Percentiles rank a stretch among this genome's conserved stretches.
Conservation (phyloP, 2,329 filamentous ascomycete genomes). For the Epichloe baconii region DNA sequence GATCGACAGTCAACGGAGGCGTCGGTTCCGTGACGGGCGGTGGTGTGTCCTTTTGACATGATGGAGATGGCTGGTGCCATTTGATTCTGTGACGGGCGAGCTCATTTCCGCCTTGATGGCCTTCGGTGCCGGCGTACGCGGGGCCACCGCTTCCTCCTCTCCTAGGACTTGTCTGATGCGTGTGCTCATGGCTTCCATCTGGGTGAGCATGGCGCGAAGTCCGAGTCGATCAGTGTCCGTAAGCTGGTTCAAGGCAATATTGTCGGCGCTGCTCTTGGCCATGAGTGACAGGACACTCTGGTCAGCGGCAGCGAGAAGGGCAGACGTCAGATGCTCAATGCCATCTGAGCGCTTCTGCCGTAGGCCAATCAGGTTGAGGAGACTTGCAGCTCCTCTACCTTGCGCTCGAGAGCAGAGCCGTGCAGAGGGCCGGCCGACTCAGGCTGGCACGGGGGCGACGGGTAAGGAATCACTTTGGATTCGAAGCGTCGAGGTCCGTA, state of each 20-base stretch:
- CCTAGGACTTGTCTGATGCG: conserved; percentile 29
- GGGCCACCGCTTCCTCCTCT: conserved; percentile 9
- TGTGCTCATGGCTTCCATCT: conserved; percentile 31
- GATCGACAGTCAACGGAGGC: conserved; percentile 26
- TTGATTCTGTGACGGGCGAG: conserved; percentile 15
- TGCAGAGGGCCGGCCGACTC: conserved; percentile 10
- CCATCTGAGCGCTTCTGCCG: conserved; percentile 35
- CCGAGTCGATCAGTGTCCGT: conserved; percentile 28
- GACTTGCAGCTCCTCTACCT: conserved; percentile 51
- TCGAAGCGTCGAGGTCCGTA: conserved; percentile 21
- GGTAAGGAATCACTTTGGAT: conserved; percentile 17
- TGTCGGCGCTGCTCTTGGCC: conserved; percentile 31
- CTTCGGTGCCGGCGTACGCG: conserved; percentile 8
- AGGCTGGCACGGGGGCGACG: conserved; percentile 11
- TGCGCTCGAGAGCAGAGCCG: conserved; percentile 27
- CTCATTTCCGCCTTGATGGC: conserved; percentile 12
- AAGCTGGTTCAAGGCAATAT: conserved; percentile 28
- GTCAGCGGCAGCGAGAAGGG: conserved; percentile 40
- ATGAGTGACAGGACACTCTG: conserved; percentile 33
- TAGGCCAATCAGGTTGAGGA: conserved; percentile 51
- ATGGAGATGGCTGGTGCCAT: conserved; percentile 6
- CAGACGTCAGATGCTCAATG: conserved; percentile 41
- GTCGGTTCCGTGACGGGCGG: conserved; percentile 24
- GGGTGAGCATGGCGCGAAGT: conserved; percentile 34
- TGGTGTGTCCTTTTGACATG: conserved; percentile 18